A percentile compares a stretch with the other conserved stretches of the same genome.
Evolutionary conservation across 352 stramenopile genomes (phyloP).

Genomic region (Phytopythium sindhum): DNA sequence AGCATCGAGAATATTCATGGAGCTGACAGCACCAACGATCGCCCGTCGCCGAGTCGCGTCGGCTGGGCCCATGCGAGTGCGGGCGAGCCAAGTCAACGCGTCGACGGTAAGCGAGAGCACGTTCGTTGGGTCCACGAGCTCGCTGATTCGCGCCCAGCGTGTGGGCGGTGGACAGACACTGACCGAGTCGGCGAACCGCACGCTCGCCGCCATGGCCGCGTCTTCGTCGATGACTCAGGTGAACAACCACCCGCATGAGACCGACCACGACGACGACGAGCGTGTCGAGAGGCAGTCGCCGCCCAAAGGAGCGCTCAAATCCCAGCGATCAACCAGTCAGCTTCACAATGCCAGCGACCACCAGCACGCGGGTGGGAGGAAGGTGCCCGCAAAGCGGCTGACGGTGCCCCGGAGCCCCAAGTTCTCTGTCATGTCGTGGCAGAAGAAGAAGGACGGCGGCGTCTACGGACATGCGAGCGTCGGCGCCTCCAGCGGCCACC

Average conservation of each 20-base stretch:
- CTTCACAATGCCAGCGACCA: conserved; percentile 16
- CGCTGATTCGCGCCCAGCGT: conserved; percentile 61
- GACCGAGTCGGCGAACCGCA: conserved; percentile 42
- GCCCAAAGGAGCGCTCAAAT: conserved; percentile 21
- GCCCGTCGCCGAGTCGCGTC: conserved; percentile 13
- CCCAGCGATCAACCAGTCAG: conserved; percentile 33
- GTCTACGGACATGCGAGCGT: background rate
- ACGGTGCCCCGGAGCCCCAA: conserved; percentile 79
- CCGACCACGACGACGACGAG: conserved; percentile 15
- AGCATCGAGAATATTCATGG: background rate
- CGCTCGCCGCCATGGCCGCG: conserved; percentile 35
- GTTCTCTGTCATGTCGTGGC: conserved; percentile 86
- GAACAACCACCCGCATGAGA: conserved; percentile 3
- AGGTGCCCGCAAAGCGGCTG: conserved; percentile 39
- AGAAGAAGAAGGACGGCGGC: conserved; percentile 45
- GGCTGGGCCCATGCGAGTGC: conserved; percentile 13
- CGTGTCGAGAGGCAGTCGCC: background rate
- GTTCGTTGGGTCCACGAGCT: conserved; percentile 63
- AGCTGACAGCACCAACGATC: background rate
- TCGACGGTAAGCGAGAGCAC: conserved; percentile 11
- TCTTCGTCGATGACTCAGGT: background rate
- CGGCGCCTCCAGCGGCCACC: background rate
- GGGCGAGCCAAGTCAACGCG: background rate
- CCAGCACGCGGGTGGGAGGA: conserved; percentile 11
- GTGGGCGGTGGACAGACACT: conserved; percentile 42